phyloP scores from a whole-genome alignment of 1,284 basidiomycete genomes.

The Leccinum fallax region DNA sequence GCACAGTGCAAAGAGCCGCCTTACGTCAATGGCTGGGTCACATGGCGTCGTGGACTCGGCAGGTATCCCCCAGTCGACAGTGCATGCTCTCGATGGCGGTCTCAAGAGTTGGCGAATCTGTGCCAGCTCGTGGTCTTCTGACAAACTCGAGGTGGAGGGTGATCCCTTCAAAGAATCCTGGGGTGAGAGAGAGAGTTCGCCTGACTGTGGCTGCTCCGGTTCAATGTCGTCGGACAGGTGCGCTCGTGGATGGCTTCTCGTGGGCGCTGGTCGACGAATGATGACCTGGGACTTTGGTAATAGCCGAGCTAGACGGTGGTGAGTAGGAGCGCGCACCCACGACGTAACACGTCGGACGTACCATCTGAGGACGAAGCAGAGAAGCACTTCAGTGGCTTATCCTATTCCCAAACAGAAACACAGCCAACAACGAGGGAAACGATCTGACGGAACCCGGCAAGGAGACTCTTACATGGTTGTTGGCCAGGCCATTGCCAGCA shows the following conservation, averaged over 20 bases:
- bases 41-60: slow-evolving; percentile 55
- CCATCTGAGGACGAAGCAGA: slow-evolving; percentile 50
- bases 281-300: slow-evolving; percentile 54
- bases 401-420: slow-evolving; percentile 65
- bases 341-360: slow-evolving; percentile 29
- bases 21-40: slow-evolving; percentile 64
- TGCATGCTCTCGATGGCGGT: slow-evolving; percentile 64
- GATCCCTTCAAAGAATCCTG: slow-evolving; percentile 17
- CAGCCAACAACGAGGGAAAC: slow-evolving; percentile 73
- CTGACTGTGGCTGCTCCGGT: slow-evolving; percentile 10
- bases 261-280: slow-evolving; percentile 53
- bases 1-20: slow-evolving; percentile 18
- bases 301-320: slow-evolving; percentile 39
- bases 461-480: slow-evolving; percentile 64
- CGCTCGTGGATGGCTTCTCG: slow-evolving; percentile 51
- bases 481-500: slow-evolving; percentile 10
- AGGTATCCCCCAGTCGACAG: slow-evolving; percentile 81
- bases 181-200: slow-evolving; percentile 6
- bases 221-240: slow-evolving; percentile 48
- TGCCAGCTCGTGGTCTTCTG: slow-evolving; percentile 36
- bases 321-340: not conserved
- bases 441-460: slow-evolving; percentile 39
- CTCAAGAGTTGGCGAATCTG: slow-evolving; percentile 57
- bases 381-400: slow-evolving; percentile 50
- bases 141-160: slow-evolving; percentile 21